Base-by-base conservation (phyloP, 305 asterid species). In the Fraxinus dipetala region DNA sequence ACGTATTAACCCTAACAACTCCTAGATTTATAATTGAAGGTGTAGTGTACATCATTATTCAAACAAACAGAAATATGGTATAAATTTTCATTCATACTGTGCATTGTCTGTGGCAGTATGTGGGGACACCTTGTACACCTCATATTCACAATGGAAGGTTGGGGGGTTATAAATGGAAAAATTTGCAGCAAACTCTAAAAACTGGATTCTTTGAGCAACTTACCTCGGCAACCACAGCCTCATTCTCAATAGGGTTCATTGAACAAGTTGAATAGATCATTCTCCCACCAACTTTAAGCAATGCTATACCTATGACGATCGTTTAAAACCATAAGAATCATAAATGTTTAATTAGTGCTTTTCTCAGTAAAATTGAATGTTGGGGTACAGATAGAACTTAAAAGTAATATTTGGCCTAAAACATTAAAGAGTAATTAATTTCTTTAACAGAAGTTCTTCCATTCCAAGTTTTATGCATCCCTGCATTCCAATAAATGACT, bases 201-300 rank as follows among this genome's bases (percentile, higher is more conserved):
- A 59, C 59, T 10, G 38, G 14, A 77, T 51, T 36, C 51, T 11
- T 77, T 22, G 32, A 77, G 75, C 31, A 87, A 83, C 85, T 63
- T 93, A 95, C 98, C 96, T 94, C 98, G 6, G 99, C 93, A 80
- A 96, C 97, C 76, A 90, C 98, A 59, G 99, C 98, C 87, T 96
- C 98, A 80, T 96, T 92, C 89, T 96, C 98, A 86, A 94, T 86
- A 51, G 98, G 98, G 86, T 96, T 96, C 98, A 94, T 93, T 36
- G 98, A 94, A 91, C 98, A 94, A 80, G 99, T 95, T 61, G 98
- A 94, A 85, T 95, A 95, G 75, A 95, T 95, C 95, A 95, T 90
- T 85, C 93, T 92, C 26, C 99, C 97, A 80, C 97, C 99, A 87
- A 94, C 98, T 89, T 93, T 95, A 81, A 95, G 98, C 93, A 95